These are phyloP conservation scores for Aurantiochytrium sp. DNA, from an alignment of 108 stramenopile species.

Conservation along the genomic window DNA sequence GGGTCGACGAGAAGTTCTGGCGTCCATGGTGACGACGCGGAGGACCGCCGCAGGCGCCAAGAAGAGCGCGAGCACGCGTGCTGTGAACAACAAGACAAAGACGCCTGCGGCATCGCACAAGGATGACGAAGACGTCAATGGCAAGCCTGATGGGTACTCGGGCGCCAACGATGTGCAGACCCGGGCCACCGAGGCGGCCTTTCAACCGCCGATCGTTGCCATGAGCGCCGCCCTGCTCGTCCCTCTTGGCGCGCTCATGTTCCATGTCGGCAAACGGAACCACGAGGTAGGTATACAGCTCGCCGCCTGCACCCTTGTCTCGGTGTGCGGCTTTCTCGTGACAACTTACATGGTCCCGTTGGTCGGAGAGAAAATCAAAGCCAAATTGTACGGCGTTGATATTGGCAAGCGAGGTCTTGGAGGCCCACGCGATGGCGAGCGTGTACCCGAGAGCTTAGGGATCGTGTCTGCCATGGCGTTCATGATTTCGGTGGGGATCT, in stretches of 20 bases:
- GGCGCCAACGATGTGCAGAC: background rate
- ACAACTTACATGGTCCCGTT: background rate
- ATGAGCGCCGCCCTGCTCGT: background rate
- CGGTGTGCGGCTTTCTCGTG: background rate
- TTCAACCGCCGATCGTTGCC: background rate
- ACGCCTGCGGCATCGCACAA: too few species aligned
- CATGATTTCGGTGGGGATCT: background rate
- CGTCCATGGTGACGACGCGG: background rate
- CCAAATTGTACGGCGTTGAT: background rate
- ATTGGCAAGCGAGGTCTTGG: constrained; percentile 12
- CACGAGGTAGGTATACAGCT: background rate
- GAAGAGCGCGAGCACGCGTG: background rate
- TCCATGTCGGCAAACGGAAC: background rate
- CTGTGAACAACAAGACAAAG: too few species aligned
- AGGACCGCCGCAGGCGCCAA: background rate
- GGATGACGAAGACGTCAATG: background rate
- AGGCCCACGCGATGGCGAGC: background rate
- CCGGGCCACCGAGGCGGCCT: background rate
- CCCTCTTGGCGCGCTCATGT: background rate
- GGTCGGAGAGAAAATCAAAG: background rate
- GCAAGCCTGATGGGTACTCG: background rate
- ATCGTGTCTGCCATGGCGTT: background rate
- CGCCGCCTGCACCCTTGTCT: background rate
- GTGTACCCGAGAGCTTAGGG: background rate
- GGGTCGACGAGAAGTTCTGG: background rate